Percentiles rank a stretch among this genome's conserved stretches.
Conservation (phyloP, 768 basidiomycete species). For the Amanita rubescens region DNA sequence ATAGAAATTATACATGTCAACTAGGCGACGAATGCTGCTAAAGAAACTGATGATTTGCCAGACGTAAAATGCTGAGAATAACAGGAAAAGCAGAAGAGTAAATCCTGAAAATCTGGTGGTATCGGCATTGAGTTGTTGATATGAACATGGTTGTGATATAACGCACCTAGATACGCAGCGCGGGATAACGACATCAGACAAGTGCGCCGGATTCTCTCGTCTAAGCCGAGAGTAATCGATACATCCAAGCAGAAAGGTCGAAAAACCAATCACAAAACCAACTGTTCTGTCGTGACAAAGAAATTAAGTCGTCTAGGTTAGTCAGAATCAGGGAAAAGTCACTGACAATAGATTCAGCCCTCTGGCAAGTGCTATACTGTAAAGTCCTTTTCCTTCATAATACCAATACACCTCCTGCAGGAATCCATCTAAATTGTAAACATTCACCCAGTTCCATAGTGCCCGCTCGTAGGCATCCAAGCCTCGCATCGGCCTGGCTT, state of each 20-base stretch:
- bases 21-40: constrained; percentile 65
- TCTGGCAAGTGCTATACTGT: constrained; percentile 84
- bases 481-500: constrained; percentile 51
- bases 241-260: constrained; percentile 92
- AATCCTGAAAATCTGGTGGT: constrained; percentile 69
- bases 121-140: constrained; percentile 1
- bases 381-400: constrained; percentile 95
- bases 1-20: constrained; percentile 96
- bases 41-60: constrained; percentile 84
- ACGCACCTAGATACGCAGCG: constrained; percentile 80
- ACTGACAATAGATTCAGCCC: constrained; percentile 94
- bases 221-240: constrained; percentile 84
- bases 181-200: constrained; percentile 77
- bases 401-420: constrained; percentile 93
- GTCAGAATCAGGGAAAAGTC: constrained; percentile 14
- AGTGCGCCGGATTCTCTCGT: constrained; percentile 53
- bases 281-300: constrained; percentile 61
- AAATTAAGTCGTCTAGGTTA: background rate
- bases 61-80: constrained; percentile 81
- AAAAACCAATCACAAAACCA: constrained; percentile 97
- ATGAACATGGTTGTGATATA: background rate
- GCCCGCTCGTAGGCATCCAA: constrained; percentile 85
- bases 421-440: constrained; percentile 93
- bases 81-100: constrained; percentile 74
- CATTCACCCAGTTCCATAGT: constrained; percentile 98